A percentile compares a stretch with the other conserved stretches of the same genome.
phyloP scores from a whole-genome alignment of 148 eudicot genomes.

The Camellia lanceoleosa region DNA sequence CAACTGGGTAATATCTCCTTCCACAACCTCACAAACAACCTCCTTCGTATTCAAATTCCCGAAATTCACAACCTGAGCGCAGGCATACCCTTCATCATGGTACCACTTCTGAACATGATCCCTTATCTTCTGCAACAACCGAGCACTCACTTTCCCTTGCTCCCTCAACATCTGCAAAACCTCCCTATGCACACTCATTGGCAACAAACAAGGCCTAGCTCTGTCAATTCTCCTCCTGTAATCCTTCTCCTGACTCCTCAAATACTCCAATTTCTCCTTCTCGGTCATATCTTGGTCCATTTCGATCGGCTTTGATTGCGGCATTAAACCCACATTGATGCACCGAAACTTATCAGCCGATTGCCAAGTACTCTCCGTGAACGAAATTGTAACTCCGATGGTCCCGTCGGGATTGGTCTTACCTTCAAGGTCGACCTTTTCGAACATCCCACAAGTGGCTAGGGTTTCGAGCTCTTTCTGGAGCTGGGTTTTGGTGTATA shows the following conservation, averaged over 20 bases:
- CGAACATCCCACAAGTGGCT: conserved; percentile 82
- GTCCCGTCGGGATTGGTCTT: conserved; percentile 81
- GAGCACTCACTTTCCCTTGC: conserved; percentile 67
- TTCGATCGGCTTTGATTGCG: conserved; percentile 69
- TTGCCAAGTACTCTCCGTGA: conserved; percentile 76
- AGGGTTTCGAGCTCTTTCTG: conserved; percentile 82
- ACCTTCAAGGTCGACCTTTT: conserved; percentile 76
- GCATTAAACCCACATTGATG: conserved; percentile 89
- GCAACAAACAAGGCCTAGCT: conserved; percentile 77
- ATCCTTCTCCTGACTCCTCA: conserved; percentile 61
- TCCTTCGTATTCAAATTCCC: conserved; percentile 91
- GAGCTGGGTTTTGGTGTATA: conserved; percentile 79
- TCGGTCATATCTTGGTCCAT: conserved; percentile 85
- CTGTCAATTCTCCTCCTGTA: conserved; percentile 68
- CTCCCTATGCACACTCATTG: conserved; percentile 49
- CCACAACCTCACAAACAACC: conserved; percentile 94
- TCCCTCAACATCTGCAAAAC: conserved; percentile 58
- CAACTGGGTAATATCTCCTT: conserved; percentile 90
- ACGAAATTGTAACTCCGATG: conserved; percentile 53
- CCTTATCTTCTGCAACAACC: conserved; percentile 76
- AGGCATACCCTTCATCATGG: conserved; percentile 85
- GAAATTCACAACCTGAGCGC: conserved; percentile 90
- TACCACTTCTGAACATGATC: conserved; percentile 95
- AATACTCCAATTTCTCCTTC: conserved; percentile 66
- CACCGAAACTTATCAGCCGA: conserved; percentile 65